Evolutionary conservation across 2,329 filamentous ascomycete species (phyloP), one percentile per base, ranked within the genome.

Genomic region (Ceratocystis eucalypticola): DNA sequence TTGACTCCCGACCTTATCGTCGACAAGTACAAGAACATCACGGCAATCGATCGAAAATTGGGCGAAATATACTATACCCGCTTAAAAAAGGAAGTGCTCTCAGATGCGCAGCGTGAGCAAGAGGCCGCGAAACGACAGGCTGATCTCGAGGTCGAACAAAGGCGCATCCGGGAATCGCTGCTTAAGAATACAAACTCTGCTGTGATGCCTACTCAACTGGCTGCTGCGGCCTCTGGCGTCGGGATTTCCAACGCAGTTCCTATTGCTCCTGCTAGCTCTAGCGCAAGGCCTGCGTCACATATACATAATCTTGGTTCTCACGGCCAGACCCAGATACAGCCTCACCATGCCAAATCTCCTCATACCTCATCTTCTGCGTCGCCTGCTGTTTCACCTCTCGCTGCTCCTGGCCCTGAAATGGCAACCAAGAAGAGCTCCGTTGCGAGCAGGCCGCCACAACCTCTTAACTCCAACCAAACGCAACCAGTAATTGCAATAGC

Each of bases 41-140:
- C 67, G 3, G 15, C 55, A 7, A 66, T 68, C 45, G 67, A 68
- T 30, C 61, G 45, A 10, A 64, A 65, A 28, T 45, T 68, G 2
- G 67, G 65, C 17, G 67, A 66, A 53, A 65, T 65, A 10, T 68
- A 68, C 62, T 66, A 68, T 37, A 48, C 67, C 3, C 57, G 53
- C 28, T 62, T 68, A 6, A 68, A 68, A 41, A 68, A 64, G 53
- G 67, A 68, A 37, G 64, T 65, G 28, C 22, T 68, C 8, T 61
- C 61, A 15, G 67, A 68, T 55, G 64, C 64, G 15, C 67, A 68
- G 50, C 59, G 61, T 8, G 67, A 68, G 22, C 50, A 59, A 17
- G 67, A 68, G 57, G 44, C 25, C 5, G 65, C 65, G 1, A 63
- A 57, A 44, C 50, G 63, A 17, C 64, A 65, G 61, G 48, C 63